These are phyloP conservation scores for Ampelomyces quisqualis DNA, from an alignment of 2,329 filamentous ascomycete genomes.

Conservation along the genomic window DNA sequence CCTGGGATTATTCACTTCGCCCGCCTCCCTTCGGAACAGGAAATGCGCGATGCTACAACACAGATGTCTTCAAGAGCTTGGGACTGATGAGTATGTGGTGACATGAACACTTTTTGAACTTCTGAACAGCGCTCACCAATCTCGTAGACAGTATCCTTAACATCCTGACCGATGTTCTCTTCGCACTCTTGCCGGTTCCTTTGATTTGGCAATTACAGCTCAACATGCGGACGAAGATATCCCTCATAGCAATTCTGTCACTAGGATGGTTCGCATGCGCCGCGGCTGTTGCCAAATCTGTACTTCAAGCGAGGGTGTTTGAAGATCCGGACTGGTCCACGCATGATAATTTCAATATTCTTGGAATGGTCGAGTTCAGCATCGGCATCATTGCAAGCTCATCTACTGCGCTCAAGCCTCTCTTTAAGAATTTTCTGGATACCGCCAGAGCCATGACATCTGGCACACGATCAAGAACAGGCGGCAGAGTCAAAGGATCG, in stretches of 20 bases:
- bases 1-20: conserved; percentile 47
- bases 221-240: conserved; percentile 46
- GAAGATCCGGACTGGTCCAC: conserved; percentile 41
- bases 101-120: conserved; percentile 44
- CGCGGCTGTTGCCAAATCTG: conserved; percentile 48
- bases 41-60: conserved; percentile 47
- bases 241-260: conserved; percentile 40
- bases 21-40: conserved; percentile 30
- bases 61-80: background rate
- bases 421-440: conserved; percentile 28
- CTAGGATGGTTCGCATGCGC: conserved; percentile 47
- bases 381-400: conserved; percentile 46
- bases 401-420: conserved; percentile 44
- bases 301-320: conserved; percentile 43
- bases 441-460: conserved; percentile 18
- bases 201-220: conserved; percentile 49
- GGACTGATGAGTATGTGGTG: background rate
- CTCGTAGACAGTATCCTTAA: conserved; percentile 50
- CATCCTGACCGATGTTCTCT: conserved; percentile 45
- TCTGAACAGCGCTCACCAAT: too few species aligned
- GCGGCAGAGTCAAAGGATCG: conserved; percentile 13
- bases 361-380: conserved; percentile 50
- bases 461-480: conserved; percentile 14
- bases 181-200: conserved; percentile 47
- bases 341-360: conserved; percentile 47